Evolutionary conservation across 805 yeast genomes (phyloP), one percentile per base, ranked within the genome.

Genomic region (Yarrowia hollandica): DNA sequence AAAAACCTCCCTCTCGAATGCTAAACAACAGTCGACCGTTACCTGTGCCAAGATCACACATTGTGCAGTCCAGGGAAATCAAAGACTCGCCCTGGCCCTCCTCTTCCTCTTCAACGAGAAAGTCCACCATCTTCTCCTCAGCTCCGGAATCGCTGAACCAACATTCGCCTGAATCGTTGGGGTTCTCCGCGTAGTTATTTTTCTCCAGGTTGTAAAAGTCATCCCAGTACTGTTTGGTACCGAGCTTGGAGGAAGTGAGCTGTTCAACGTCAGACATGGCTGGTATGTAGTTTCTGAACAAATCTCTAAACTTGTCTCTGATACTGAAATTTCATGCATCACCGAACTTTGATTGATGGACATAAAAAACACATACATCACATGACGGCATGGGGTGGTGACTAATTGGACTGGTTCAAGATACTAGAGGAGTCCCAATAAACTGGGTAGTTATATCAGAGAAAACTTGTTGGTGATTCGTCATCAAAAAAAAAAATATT

Each of bases 71-170:
- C 23, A 18, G 18, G 2, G 44, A 7, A 16, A 35, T 52, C 35
- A 52, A 28, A 28, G 48, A 31, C 19, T 62, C 61, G 22, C 63
- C 48, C 14, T 67, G 66, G 15, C 70, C 69, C 12, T 63, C 63
- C 15, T 62, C 66, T 12, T 62, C 67, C 63, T 84, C 79, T 4
- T 82, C 82, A 15, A 77, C 72, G 6, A 92, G 69, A 66, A 86
- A 91, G 50, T 82, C 82, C n/a, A 87, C 78, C 83, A 94, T 86
- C 68, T 83, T 86, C 61, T 77, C 78, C 68, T 92, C 98, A 0
- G 99, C 98, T 67, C 86, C 90, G n/a, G 88, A 85, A 67, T 94
- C 99, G 64, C 87, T 84, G 71, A 94, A 94, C 99, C 99, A 94
- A 70, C 91, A 82, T 71, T 94, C 98, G 1, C 99, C 99, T 0